These are phyloP conservation scores for Colletotrichum somersetense DNA, from an alignment of 2,329 filamentous ascomycete genomes.

Conservation along the genomic window DNA sequence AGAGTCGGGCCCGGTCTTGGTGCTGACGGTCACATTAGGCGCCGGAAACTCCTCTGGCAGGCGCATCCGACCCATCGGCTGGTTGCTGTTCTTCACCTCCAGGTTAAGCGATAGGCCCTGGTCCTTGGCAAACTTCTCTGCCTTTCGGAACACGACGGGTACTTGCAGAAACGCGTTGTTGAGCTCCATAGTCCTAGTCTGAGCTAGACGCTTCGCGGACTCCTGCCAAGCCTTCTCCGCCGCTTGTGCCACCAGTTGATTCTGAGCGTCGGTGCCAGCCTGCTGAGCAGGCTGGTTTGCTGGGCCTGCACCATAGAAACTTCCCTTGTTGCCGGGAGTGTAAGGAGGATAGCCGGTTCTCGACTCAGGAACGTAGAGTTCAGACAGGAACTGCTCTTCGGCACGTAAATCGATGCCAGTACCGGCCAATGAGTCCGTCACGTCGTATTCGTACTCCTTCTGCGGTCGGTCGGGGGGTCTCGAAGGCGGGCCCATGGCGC, in stretches of 20 bases:
- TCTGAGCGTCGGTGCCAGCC: constrained; percentile 63
- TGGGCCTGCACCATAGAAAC: constrained; percentile 74
- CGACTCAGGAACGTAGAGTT: constrained; percentile 68
- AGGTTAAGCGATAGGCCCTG: constrained; percentile 68
- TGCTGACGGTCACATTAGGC: constrained; percentile 66
- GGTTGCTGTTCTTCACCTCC: constrained; percentile 63
- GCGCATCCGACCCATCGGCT: constrained; percentile 62
- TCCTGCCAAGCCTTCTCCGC: constrained; percentile 75
- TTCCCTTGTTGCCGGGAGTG: constrained; percentile 65
- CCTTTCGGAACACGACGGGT: constrained; percentile 70
- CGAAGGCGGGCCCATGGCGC: constrained; percentile 69
- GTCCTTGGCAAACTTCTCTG: constrained; percentile 69
- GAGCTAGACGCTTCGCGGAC: constrained; percentile 72
- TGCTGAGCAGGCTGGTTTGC: constrained; percentile 72
- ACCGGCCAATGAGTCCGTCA: constrained; percentile 85
- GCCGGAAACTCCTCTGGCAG: constrained; percentile 62
- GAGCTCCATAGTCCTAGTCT: constrained; percentile 75
- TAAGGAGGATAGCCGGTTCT: constrained; percentile 69
- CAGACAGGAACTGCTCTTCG: constrained; percentile 85
- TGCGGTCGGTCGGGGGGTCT: constrained; percentile 72
- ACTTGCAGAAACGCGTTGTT: constrained; percentile 80
- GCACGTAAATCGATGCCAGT: constrained; percentile 90
- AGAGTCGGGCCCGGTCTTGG: constrained; percentile 71
- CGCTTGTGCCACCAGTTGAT: constrained; percentile 74
- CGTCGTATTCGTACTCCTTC: constrained; percentile 76